Conservation (phyloP, 2,329 filamentous ascomycete genomes). For the Colletotrichum acutatum region DNA sequence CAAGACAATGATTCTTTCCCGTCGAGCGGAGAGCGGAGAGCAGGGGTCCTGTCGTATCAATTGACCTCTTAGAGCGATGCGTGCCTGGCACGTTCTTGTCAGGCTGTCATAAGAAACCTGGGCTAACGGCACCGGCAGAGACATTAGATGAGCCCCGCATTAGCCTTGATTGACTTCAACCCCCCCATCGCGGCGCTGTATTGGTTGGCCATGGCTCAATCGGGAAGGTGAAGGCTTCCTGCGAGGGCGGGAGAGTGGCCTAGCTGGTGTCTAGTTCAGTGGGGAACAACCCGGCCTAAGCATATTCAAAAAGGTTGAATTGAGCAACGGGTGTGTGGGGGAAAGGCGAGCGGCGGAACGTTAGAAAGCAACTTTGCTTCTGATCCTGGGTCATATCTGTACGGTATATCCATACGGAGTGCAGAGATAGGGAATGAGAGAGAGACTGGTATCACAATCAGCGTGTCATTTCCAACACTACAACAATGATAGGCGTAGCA, state of each 20-base stretch:
- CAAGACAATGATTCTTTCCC: background rate
- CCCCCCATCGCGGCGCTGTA: background rate
- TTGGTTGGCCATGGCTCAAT: constrained; percentile 20
- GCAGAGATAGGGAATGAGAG: background rate
- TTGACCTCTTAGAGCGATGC: constrained; percentile 35
- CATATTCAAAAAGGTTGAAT: background rate
- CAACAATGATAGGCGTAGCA: background rate
- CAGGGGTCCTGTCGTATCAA: constrained; percentile 35
- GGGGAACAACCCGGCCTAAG: constrained; percentile 7
- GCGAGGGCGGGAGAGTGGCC: constrained; percentile 26
- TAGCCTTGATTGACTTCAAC: background rate
- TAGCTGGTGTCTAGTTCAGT: constrained; percentile 24
- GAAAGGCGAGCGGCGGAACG: background rate
- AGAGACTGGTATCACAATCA: background rate
- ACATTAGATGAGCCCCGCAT: background rate
- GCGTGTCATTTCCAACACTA: background rate
- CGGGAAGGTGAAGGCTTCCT: constrained; percentile 29
- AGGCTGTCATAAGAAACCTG: background rate
- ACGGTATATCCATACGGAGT: too few species aligned
- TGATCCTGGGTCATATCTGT: background rate
- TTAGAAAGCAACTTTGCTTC: constrained; percentile 9
- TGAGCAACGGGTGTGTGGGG: background rate
- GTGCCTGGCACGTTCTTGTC: constrained; percentile 37
- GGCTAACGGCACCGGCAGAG: background rate
- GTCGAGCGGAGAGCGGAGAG: background rate